Percentiles rank a stretch among this genome's conserved stretches.
Conservation (phyloP, 2,329 filamentous ascomycete species). For the Calonectria hongkongensis region DNA sequence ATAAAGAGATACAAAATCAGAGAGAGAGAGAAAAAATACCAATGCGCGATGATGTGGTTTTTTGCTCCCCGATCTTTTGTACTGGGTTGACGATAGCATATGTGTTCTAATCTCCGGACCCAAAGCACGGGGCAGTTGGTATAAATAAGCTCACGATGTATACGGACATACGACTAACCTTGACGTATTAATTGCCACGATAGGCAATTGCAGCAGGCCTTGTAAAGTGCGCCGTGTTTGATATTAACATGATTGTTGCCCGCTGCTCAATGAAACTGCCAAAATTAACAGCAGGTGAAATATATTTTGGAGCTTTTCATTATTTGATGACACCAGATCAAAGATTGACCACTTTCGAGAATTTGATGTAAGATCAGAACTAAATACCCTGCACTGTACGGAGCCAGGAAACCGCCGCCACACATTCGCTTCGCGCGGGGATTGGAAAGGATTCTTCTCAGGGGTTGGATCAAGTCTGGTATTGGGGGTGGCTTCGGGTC, state of each 20-base stretch:
- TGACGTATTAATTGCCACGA: constrained; percentile 37
- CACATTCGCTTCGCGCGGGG: constrained; percentile 7
- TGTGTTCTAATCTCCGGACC: constrained; percentile 39
- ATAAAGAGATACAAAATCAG: too few species aligned
- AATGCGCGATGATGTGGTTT: neutral
- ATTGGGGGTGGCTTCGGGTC: constrained; percentile 7
- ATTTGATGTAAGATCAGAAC: neutral
- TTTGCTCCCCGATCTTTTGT: neutral
- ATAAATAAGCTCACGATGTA: constrained; percentile 42
- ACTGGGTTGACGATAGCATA: constrained; percentile 34
- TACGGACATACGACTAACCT: constrained; percentile 20
- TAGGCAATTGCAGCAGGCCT: constrained; percentile 12
- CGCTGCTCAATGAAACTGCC: neutral
- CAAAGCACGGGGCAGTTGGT: constrained; percentile 35
- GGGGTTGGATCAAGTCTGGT: constrained; percentile 24
- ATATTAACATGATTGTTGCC: neutral
- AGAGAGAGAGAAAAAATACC: too few species aligned
- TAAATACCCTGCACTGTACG: neutral
- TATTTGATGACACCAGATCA: neutral
- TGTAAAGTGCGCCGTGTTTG: neutral
- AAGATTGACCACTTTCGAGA: neutral
- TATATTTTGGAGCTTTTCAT: neutral
- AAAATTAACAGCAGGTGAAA: neutral
- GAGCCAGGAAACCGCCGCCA: neutral
- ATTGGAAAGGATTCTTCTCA: constrained; percentile 28